A percentile compares a stretch with the other conserved stretches of the same genome.
These are phyloP conservation scores for Lasiosphaeris hirsuta DNA, from an alignment of 495 filamentous ascomycete genomes.

Conservation along the genomic window DNA sequence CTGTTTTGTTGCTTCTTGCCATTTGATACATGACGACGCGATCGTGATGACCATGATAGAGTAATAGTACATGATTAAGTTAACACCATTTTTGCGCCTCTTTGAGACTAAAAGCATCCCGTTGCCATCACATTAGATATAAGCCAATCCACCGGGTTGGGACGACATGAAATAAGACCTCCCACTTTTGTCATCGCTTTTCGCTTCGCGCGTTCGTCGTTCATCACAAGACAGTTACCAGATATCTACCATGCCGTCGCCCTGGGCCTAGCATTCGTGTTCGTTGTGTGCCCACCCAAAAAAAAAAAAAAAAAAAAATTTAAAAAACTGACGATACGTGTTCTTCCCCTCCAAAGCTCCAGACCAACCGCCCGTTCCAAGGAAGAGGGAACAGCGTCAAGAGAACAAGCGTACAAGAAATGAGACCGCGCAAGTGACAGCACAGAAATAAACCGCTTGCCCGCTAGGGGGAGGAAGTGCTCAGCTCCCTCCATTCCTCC, in stretches of 20 bases:
- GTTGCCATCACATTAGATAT: slow-evolving; percentile 1
- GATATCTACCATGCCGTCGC: slow-evolving; percentile 13
- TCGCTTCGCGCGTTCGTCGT: background rate
- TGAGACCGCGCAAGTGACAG: slow-evolving; percentile 19
- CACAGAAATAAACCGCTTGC: slow-evolving; percentile 15
- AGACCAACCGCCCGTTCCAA: slow-evolving; percentile 6
- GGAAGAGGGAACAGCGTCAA: slow-evolving; percentile 9
- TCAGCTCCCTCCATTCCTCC: background rate
- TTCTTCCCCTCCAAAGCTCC: background rate
- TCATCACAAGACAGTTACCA: background rate
- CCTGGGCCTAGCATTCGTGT: slow-evolving; percentile 16
- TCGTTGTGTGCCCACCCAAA: slow-evolving; percentile 15
- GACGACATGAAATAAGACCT: background rate
- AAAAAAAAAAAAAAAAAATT: too few relatives aligned
- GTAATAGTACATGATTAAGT: slow-evolving; percentile 18
- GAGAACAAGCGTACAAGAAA: slow-evolving; percentile 2
- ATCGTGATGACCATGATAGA: background rate
- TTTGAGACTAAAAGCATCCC: background rate
- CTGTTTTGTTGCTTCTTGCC: background rate
- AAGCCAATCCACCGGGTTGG: background rate
- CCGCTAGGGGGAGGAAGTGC: background rate
- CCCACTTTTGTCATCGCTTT: slow-evolving; percentile 1
- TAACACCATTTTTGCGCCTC: background rate
- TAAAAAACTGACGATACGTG: slow-evolving; percentile 1
- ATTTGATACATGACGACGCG: slow-evolving; percentile 2